phyloP scores from a whole-genome alignment of 345 rosid genomes.

The Dipteronia sinensis region DNA sequence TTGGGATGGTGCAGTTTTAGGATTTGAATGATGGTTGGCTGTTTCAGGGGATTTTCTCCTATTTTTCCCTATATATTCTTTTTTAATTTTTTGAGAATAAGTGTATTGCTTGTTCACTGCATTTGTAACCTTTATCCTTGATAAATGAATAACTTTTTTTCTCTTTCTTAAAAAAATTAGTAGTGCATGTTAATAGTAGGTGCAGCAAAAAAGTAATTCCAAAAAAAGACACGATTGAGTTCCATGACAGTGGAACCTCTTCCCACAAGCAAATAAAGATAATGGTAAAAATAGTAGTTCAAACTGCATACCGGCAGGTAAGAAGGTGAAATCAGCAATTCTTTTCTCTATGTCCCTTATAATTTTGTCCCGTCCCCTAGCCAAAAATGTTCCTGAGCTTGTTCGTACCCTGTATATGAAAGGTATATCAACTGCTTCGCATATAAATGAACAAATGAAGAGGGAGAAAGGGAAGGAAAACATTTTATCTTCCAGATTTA shows the following conservation, averaged over 20 bases:
- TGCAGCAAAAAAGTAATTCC: not conserved
- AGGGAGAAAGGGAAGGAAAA: constrained; percentile 3
- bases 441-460: constrained; percentile 7
- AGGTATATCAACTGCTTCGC: constrained; percentile 11
- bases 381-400: constrained; percentile 82
- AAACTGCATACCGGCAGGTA: constrained; percentile 71
- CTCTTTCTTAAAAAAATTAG: too few species aligned
- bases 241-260: not conserved
- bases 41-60: too few species aligned
- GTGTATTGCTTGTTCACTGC: not conserved
- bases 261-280: not conserved
- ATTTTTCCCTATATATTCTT: not conserved
- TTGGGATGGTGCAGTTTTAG: too few species aligned
- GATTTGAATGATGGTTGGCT: too few species aligned
- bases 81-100: not conserved
- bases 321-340: constrained; percentile 85
- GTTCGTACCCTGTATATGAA: constrained; percentile 71
- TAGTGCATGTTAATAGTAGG: not conserved
- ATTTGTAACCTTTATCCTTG: not conserved
- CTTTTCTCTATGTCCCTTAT: constrained; percentile 79
- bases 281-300: constrained; percentile 1
- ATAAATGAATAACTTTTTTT: not conserved
- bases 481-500: not conserved
- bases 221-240: not conserved
- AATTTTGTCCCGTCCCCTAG: constrained; percentile 76